Evolutionary conservation across 106 monocot genomes (phyloP), one percentile per base, ranked within the genome.

Genomic region (Phalaenopsis aphrodite): DNA sequence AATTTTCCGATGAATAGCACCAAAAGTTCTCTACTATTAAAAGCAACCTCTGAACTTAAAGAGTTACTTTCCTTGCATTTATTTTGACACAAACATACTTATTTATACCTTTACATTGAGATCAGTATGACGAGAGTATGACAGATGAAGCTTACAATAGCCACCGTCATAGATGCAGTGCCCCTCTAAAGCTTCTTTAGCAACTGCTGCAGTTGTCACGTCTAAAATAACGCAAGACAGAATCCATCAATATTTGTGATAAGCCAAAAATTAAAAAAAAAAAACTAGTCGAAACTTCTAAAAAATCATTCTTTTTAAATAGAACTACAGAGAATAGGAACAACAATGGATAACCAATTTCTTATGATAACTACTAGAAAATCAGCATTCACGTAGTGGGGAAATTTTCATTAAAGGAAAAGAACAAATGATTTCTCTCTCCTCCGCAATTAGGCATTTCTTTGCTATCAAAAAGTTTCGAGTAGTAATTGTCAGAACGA

Each of bases 61-160:
- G 69, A 37, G 69, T 37, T 57, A 3, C 49, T 77, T 75, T 75
- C 18, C 52, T 73, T 58, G 37, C 23, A 64, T 41, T 56, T 79
- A 86, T 42, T 75, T 56, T 74, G 41, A 19, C 36, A 10, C 72
- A 78, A 86, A 75, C 17, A 56, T 52, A 75, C 45, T 24, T 23
- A 88, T 77, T 52, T 83, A 78, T 93, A 93, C 93, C 90, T 93
- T 93, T 82, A 93, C 93, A 90, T 90, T 93, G 85, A 93, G 93
- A 93, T 93, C 93, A 93, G 90, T 93, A 93, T 93, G 93, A 88
- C 88, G 90, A 88, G 93, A 93, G 93, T 93, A 93, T 86, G 93
- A 87, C 90, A 93, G 90, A 88, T 93, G 93, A 90, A 93, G 93
- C 93, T 93, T 90, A 90, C 93, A 93, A 78, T 90, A 93, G 86